Evolutionary conservation across 2,329 filamentous ascomycete species (phyloP).

Genomic region (Lasiodiplodia sp.): DNA sequence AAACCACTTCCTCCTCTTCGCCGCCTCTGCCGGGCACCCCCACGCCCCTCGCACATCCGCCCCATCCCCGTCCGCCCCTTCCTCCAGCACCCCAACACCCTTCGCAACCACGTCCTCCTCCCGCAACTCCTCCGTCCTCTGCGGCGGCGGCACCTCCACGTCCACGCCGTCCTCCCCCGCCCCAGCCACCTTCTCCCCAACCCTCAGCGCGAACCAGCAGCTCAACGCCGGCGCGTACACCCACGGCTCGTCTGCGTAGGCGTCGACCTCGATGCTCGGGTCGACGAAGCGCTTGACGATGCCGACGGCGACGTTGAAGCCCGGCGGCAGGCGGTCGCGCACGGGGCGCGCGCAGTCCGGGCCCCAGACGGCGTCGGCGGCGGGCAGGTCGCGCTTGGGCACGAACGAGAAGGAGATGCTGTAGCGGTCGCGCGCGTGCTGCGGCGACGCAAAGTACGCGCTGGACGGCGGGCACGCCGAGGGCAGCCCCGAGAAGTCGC

Average conservation of each 20-base stretch:
- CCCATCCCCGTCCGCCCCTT: constrained; percentile 50
- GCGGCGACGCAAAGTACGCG: constrained; percentile 43
- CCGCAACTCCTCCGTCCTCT: constrained; percentile 38
- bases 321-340: constrained; percentile 46
- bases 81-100: constrained; percentile 44
- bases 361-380: constrained; percentile 43
- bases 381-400: constrained; percentile 42
- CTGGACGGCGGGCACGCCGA: constrained; percentile 38
- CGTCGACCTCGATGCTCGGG: constrained; percentile 46
- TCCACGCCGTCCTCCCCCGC: neutral
- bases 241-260: constrained; percentile 48
- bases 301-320: constrained; percentile 46
- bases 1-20: constrained; percentile 56
- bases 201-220: constrained; percentile 43
- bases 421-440: constrained; percentile 45
- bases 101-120: neutral
- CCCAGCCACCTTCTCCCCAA: constrained; percentile 37
- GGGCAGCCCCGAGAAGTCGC: constrained; percentile 42
- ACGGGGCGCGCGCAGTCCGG: constrained; percentile 48
- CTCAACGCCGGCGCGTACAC: constrained; percentile 47
- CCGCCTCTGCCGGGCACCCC: constrained; percentile 48
- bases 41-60: constrained; percentile 39
- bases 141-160: constrained; percentile 8
- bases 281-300: constrained; percentile 47
- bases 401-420: constrained; percentile 48